Evolutionary conservation across 2,329 filamentous ascomycete species (phyloP), one percentile per base, ranked within the genome.

Genomic region (Chaetomium olivaceum): DNA sequence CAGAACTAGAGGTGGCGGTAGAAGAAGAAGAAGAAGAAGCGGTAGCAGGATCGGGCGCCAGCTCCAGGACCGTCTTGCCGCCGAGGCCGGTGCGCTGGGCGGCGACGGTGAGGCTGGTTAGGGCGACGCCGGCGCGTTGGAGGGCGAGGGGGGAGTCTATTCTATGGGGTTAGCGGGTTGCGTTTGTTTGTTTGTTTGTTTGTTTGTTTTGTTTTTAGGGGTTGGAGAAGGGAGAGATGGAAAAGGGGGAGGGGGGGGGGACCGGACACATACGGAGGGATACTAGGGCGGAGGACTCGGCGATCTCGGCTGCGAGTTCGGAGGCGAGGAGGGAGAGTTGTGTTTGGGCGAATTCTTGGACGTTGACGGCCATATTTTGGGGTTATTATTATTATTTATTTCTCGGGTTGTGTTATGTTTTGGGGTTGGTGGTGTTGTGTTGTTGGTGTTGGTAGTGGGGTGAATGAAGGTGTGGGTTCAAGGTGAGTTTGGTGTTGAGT

Each of bases 11-110:
- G 7, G 31, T 33, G 9, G 31, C 5, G 2, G 27, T 29, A 39
- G 55, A 23, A 11, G 39, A 14, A 9, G 23, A 31, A 6, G 25
- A 39, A 21, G 63, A 66, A 4, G 78, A 77, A 4, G 92, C 91
- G n/a, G 86, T 79, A 73, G 97, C 94, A 0, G 87, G 81, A 19
- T 80, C 80, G 1, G 79, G 77, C 1, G 80, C 81, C 6, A 99
- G 87, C 76, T 97, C 93, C 3, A 97, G 80, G 1, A 99, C 90
- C 0, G 91, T 92, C 69, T 92, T 91, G n/a, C 95, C 95, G 19
- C 93, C 95, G 46, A 97, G 82, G 0, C 95, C 95, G 0, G 95
- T 99, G 33, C 93, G 89, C 74, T 91, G 91, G 21, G 90, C 89
- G 12, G 85, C 81, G 39, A 96, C 80, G 36, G 86, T 80, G 9